Evolutionary conservation across 2,329 filamentous ascomycete species (phyloP).

Genomic region (Dendryphion nanum): DNA sequence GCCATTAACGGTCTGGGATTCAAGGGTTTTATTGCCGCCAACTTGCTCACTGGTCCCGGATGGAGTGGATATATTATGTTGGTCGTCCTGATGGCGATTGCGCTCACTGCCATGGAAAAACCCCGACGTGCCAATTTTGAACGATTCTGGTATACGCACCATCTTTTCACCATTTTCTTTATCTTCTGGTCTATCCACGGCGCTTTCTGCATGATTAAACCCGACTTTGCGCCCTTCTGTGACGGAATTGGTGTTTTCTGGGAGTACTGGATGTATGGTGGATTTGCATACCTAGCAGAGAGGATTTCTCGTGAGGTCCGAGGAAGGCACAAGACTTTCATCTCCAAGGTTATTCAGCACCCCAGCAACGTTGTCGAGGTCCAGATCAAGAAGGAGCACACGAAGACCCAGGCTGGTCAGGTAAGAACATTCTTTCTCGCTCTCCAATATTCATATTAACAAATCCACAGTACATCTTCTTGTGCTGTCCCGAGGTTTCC

Average conservation of each 20-base stretch:
- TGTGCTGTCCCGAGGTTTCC: conserved; percentile 82
- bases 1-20: conserved; percentile 74
- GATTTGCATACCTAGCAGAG: conserved; percentile 77
- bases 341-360: conserved; percentile 87
- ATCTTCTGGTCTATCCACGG: conserved; percentile 89
- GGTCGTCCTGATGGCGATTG: conserved; percentile 74
- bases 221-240: conserved; percentile 77
- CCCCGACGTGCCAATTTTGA: conserved; percentile 78
- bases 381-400: conserved; percentile 87
- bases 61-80: conserved; percentile 89
- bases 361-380: conserved; percentile 87
- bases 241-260: conserved; percentile 77
- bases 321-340: conserved; percentile 78
- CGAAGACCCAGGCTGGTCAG: conserved; percentile 75
- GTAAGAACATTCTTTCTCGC: conserved; percentile 21
- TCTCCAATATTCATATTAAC: background rate
- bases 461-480: conserved; percentile 68
- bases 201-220: conserved; percentile 87
- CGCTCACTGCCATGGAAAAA: conserved; percentile 74
- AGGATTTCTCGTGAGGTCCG: conserved; percentile 74
- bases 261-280: conserved; percentile 87
- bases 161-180: conserved; percentile 86
- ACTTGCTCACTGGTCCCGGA: conserved; percentile 75
- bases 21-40: conserved; percentile 73
- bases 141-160: conserved; percentile 88